These are phyloP conservation scores for Calonectria fujianensis DNA, from an alignment of 2,329 filamentous ascomycete genomes.

Conservation along the genomic window DNA sequence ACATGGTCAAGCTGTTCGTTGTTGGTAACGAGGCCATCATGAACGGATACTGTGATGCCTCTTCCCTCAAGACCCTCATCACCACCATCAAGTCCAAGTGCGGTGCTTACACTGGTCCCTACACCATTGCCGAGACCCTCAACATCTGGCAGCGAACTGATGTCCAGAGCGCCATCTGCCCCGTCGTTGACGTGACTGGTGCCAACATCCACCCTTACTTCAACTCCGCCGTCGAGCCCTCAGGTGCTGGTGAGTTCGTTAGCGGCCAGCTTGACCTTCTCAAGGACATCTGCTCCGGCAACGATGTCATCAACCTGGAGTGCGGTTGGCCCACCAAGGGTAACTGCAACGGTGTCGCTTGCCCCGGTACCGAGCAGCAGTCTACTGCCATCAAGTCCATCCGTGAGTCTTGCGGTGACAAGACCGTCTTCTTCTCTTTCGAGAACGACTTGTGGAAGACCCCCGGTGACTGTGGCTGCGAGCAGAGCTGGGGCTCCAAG, in stretches of 20 bases:
- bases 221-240: conserved; percentile 80
- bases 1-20: conserved; percentile 85
- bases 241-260: conserved; percentile 85
- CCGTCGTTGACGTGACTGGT: conserved; percentile 84
- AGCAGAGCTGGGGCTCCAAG: conserved; percentile 84
- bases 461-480: conserved; percentile 80
- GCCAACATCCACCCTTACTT: conserved; percentile 97
- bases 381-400: conserved; percentile 83
- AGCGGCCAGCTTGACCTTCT: conserved; percentile 83
- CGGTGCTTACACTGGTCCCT: conserved; percentile 83
- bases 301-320: conserved; percentile 88
- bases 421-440: conserved; percentile 88
- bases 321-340: conserved; percentile 90
- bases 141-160: conserved; percentile 82
- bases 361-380: conserved; percentile 82
- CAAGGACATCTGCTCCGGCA: conserved; percentile 80
- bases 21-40: conserved; percentile 95
- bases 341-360: conserved; percentile 81
- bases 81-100: conserved; percentile 78
- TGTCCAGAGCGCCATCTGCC: conserved; percentile 78
- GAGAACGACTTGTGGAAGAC: conserved; percentile 89
- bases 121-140: conserved; percentile 92
- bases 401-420: conserved; percentile 76
- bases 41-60: conserved; percentile 79
- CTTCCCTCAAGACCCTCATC: conserved; percentile 83